Evolutionary conservation across 1,139 yeast genomes (phyloP).

Genomic region (Saccharomyces hybrid): DNA sequence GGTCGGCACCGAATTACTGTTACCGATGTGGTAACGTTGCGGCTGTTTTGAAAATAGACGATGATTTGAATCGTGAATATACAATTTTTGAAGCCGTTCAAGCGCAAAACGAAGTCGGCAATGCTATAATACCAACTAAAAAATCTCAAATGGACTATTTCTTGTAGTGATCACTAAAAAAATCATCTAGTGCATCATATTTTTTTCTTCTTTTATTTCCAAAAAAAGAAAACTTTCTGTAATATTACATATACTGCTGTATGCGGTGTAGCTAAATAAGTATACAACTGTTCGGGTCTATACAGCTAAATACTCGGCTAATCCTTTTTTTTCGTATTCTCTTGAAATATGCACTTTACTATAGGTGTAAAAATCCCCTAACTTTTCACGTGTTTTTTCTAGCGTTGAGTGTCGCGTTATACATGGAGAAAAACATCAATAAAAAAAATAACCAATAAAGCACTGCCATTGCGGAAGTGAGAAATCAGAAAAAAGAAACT

Average conservation of each 20-base stretch:
- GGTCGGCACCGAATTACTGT: slow-evolving; percentile 37
- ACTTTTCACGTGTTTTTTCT: neutral
- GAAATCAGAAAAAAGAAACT: no score
- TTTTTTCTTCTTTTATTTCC: neutral
- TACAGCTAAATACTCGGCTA: neutral
- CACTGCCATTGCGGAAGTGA: neutral
- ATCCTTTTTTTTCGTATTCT: neutral
- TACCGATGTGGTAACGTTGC: slow-evolving; percentile 95
- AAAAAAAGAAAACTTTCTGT: neutral
- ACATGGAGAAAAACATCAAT: neutral
- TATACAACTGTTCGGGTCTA: neutral
- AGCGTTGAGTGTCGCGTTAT: neutral
- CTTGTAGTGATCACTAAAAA: slow-evolving; percentile 10
- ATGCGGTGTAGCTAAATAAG: neutral
- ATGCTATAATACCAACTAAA: slow-evolving; percentile 31
- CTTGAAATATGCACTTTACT: neutral
- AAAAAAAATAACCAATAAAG: neutral
- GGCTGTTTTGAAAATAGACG: slow-evolving; percentile 76
- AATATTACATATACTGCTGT: neutral
- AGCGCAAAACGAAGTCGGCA: slow-evolving; percentile 31
- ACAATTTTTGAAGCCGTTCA: slow-evolving; percentile 79
- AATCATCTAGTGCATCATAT: neutral
- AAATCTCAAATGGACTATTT: slow-evolving; percentile 34
- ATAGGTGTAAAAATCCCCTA: neutral
- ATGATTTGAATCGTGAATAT: slow-evolving; percentile 60